These are phyloP conservation scores for Rhododendron simsii DNA, from an alignment of 148 eudicot species.

Conservation along the genomic window DNA sequence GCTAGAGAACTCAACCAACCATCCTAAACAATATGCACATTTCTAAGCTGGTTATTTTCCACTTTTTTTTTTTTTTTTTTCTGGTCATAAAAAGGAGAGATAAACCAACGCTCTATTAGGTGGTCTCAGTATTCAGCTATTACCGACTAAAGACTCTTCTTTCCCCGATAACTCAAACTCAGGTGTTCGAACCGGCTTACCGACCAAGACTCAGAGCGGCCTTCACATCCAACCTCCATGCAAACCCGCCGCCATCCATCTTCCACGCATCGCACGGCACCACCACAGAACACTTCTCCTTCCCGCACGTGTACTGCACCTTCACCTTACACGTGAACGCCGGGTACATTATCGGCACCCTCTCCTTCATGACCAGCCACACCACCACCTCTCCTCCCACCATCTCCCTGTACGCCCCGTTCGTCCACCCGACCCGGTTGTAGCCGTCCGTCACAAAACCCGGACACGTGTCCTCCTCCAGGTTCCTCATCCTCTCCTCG, in stretches of 20 bases:
- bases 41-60: neutral
- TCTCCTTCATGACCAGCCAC: slow-evolving; percentile 42
- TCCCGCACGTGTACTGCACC: slow-evolving; percentile 36
- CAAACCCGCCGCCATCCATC: slow-evolving; percentile 72
- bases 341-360: slow-evolving; percentile 20
- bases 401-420: slow-evolving; percentile 54
- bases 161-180: too few relatives aligned
- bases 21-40: neutral
- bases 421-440: slow-evolving; percentile 59
- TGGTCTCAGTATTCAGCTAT: neutral
- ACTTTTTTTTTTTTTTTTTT: neutral
- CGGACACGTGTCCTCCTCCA: slow-evolving; percentile 76
- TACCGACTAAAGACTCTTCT: too few relatives aligned
- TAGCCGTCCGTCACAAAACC: slow-evolving; percentile 67
- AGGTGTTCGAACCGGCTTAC: neutral
- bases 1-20: neutral
- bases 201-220: slow-evolving; percentile 66
- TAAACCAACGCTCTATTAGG: neutral
- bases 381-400: slow-evolving; percentile 32
- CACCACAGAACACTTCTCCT: slow-evolving; percentile 26
- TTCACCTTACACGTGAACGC: slow-evolving; percentile 73
- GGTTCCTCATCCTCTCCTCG: slow-evolving; percentile 36
- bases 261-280: slow-evolving; percentile 85
- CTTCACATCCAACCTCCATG: slow-evolving; percentile 77
- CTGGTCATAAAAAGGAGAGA: neutral